Evolutionary conservation across 257 asterid species (phyloP), one percentile per base, ranked within the genome.

Genomic region (Ophiorrhiza pumila): DNA sequence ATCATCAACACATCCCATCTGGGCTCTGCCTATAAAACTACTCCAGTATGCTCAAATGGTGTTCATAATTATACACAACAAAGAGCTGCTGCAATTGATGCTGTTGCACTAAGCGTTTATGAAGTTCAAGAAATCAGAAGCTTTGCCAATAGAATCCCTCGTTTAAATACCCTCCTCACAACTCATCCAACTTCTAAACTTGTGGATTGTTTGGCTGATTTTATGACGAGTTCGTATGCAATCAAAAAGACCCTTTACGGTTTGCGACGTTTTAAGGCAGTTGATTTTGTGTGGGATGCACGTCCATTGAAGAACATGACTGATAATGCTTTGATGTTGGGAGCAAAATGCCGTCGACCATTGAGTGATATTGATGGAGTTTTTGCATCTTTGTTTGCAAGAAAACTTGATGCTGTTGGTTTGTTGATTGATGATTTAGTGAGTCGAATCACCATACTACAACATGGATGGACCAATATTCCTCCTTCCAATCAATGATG

Each of bases 401-500:
- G 77, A 32, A 70, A 78, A 56, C 50, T 83, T 49, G 75, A 64
- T n/a, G 75, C 53, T 64, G 71, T 80, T 18, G 60, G 62, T 15
- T 58, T 58, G 64, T 39, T 45, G 1, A 34, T 72, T 53, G 41
- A 69, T 3, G 31, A 53, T 56, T 77, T 53, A 17, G 18, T 77
- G 29, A 23, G 66, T 58, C 82, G 27, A n/a, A 62, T 67, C 25
- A 43, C 31, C 7, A 35, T 29, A 37, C 35, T 73, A n/a, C 20
- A 69, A 61, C 4, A 3, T 52, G 58, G 58, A 25, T 18, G 27
- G 27, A n/a, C 29, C 42, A 37, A 37, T 52, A 25, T 7, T 4
- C 11, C 58, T 5, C 12, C 25, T 15, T 46, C 52, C 13, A n/a
- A n/a, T n/a, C n/a, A n/a, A n/a, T n/a, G n/a, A n/a, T n/a, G n/a